Evolutionary conservation across 345 rosid species (phyloP), one percentile per base, ranked within the genome.

Genomic region (Hevea brasiliensis): DNA sequence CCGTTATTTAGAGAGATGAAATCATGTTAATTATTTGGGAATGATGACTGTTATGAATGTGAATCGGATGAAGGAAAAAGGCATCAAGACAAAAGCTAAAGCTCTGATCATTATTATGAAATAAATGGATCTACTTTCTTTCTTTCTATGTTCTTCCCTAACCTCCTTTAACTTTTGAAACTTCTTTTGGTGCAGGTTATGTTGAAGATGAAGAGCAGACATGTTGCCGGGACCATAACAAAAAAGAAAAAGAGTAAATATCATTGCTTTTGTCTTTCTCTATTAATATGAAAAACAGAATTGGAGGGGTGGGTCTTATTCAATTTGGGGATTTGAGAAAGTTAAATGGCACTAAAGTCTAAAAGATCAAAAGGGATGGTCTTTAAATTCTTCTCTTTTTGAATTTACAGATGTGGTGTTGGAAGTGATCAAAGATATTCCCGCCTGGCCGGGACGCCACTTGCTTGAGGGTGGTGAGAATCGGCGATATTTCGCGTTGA

Each of bases 171-270:
- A 54, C 73, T 70, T 79, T 81, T 75, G 82, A 63, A 78, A 58
- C 77, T 74, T 75, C 73, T 73, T 82, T 84, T 73, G 69, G 67
- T 84, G 77, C 76, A 94, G 99, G 99, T 95, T 72, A 95, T 81
- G 80, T 67, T 92, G 87, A 95, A 95, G 94, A 95, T 88, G 97
- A 95, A 95, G 96, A 95, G 99, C 62, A 95, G 74, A 63, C 98
- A 95, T 80, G 92, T 91, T 60, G 96, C 89, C 78, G 92, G 97
- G 88, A 89, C 99, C 84, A 78, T 92, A 74, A 92, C 97, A 47
- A 95, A 95, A 86, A 95, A 95, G 97, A 92, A 95, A 81, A 95
- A 95, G 89, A 89, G 99, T 92, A 72, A 85, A 92, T 65, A 42
- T 77, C 42, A 79, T 70, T 74, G 70, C 73, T 67, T 70, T 73